Percentiles rank a stretch among this genome's conserved stretches.
Conservation (phyloP, 1,284 basidiomycete genomes). For the Ustilago esculenta region DNA sequence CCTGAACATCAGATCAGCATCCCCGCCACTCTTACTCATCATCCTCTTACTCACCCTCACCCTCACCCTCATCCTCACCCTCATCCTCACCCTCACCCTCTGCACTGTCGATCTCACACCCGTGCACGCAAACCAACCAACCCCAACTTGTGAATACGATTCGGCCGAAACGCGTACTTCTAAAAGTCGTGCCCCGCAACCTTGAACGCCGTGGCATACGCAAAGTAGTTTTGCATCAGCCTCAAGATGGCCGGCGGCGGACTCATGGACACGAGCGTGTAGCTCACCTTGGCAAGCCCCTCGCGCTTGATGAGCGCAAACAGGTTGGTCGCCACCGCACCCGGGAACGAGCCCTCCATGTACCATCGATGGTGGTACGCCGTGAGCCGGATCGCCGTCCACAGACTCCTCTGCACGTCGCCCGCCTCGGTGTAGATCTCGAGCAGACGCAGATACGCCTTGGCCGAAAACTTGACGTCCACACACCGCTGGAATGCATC, state of each 20-base stretch:
- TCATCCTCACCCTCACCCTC: too few species aligned
- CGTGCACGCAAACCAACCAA: too few species aligned
- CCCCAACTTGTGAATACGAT: too few species aligned
- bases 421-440: constrained; percentile 94
- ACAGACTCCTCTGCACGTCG: constrained; percentile 87
- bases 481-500: constrained; percentile 96
- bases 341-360: constrained; percentile 76
- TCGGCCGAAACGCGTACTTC: too few species aligned
- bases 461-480: constrained; percentile 85
- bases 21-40: too few species aligned
- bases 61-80: too few species aligned
- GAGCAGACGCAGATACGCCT: constrained; percentile 90
- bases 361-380: constrained; percentile 81
- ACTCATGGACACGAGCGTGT: constrained; percentile 88
- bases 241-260: constrained; percentile 55
- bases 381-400: constrained; percentile 88
- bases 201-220: constrained; percentile 47
- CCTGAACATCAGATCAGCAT: too few species aligned
- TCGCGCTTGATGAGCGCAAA: constrained; percentile 94
- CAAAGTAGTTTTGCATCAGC: constrained; percentile 54
- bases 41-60: too few species aligned
- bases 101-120: too few species aligned
- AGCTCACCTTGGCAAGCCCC: constrained; percentile 91
- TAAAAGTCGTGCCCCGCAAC: constrained; percentile 44
- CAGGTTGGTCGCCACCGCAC: constrained; percentile 84